phyloP scores from a whole-genome alignment of 2,329 filamentous ascomycete genomes.

The Pseudogymnoascus sp. region DNA sequence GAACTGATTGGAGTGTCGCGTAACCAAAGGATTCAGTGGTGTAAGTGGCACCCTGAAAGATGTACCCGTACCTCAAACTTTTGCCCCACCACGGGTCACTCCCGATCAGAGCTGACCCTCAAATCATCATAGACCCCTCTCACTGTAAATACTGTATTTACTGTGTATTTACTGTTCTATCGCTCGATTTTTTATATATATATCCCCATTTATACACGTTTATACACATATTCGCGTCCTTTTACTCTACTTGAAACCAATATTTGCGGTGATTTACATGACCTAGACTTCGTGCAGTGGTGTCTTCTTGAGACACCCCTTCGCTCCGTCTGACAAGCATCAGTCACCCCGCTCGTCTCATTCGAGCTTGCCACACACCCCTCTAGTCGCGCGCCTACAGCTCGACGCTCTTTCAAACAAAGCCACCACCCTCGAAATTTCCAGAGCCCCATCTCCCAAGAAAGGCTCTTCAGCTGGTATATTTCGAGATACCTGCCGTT shows the following conservation, averaged over 20 bases:
- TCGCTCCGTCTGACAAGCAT: slow-evolving; percentile 7
- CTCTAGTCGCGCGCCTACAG: slow-evolving; percentile 11
- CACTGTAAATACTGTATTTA: not conserved
- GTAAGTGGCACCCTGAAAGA: slow-evolving; percentile 4
- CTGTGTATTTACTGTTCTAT: not conserved
- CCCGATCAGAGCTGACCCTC: slow-evolving; percentile 11
- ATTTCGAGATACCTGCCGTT: slow-evolving; percentile 7
- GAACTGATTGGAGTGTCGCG: slow-evolving; percentile 4
- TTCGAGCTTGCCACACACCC: slow-evolving; percentile 11
- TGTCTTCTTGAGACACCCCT: not conserved
- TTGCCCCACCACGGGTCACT: slow-evolving; percentile 8
- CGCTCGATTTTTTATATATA: not conserved
- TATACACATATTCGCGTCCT: not conserved
- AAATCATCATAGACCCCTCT: not conserved
- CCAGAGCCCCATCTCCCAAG: not conserved
- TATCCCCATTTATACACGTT: not conserved
- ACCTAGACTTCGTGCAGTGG: slow-evolving; percentile 2
- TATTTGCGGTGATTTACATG: slow-evolving; percentile 2
- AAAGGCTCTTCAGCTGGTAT: not conserved
- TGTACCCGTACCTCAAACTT: not conserved
- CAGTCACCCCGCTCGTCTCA: slow-evolving; percentile 10
- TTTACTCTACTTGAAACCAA: slow-evolving; percentile 8
- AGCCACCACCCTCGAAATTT: slow-evolving; percentile 9
- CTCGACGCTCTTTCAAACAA: slow-evolving; percentile 7
- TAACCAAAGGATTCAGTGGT: slow-evolving; percentile 2